Percentiles rank a stretch among this genome's conserved stretches.
Conservation (phyloP, 2,329 filamentous ascomycete species). For the Fusarium clavum region DNA sequence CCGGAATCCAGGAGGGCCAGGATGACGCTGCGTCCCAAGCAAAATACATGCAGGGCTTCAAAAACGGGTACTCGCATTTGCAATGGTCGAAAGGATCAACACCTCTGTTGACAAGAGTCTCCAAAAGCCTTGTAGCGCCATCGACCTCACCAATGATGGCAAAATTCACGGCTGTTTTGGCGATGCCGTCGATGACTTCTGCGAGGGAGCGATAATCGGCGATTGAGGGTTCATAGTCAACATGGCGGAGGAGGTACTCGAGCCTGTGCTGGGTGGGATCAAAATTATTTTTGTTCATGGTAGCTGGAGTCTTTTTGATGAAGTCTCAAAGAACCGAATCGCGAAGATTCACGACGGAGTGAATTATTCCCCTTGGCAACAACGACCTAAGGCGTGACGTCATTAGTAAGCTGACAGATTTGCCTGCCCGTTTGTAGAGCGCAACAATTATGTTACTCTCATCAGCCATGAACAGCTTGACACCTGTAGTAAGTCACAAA, state of each 20-base stretch:
- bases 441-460: no score
- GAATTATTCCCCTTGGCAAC: background rate
- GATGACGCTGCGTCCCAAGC: conserved; percentile 13
- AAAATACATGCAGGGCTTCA: conserved; percentile 21
- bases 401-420: background rate
- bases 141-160: background rate
- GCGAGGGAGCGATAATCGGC: background rate
- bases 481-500: no score
- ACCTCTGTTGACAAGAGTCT: background rate
- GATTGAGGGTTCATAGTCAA: conserved; percentile 10
- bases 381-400: background rate
- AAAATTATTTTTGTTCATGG: background rate
- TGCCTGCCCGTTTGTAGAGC: background rate
- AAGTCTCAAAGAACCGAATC: background rate
- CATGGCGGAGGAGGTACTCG: conserved; percentile 1
- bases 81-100: background rate
- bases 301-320: background rate
- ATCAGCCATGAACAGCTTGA: no score
- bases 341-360: background rate
- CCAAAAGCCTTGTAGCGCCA: background rate
- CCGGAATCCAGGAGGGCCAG: conserved; percentile 5
- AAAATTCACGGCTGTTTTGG: conserved; percentile 1
- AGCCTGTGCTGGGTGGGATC: background rate
- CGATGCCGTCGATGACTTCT: background rate
- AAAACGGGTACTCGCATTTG: background rate